Conservation (phyloP, 805 yeast genomes). For the Kluyveromyces siamensis region DNA sequence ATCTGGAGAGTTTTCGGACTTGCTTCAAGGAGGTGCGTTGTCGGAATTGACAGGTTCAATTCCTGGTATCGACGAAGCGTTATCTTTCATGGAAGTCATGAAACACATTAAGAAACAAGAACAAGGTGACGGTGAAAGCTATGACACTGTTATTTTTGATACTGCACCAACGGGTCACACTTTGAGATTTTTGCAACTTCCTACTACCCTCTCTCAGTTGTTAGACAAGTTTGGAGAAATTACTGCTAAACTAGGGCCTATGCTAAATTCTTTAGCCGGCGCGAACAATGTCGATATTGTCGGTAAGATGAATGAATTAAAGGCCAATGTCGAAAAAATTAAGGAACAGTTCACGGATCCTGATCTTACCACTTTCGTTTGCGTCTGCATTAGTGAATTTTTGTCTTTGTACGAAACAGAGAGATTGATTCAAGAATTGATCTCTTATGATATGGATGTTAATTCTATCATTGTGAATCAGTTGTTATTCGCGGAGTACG, state of each 20-base stretch:
- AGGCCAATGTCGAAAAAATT: constrained; percentile 75
- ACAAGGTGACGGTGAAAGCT: constrained; percentile 35
- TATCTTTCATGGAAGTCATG: constrained; percentile 95
- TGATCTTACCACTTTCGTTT: constrained; percentile 87
- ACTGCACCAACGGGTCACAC: constrained; percentile 99
- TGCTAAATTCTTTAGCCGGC: constrained; percentile 71
- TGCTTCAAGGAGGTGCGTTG: constrained; percentile 31
- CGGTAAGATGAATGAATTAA: constrained; percentile 55
- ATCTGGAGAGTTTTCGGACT: constrained; percentile 26
- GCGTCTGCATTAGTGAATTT: constrained; percentile 97
- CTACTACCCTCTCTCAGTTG: constrained; percentile 82
- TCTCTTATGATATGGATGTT: constrained; percentile 92
- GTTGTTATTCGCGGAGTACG: constrained; percentile 69
- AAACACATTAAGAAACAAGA: constrained; percentile 85
- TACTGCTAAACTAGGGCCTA: constrained; percentile 81
- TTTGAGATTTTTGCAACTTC: constrained; percentile 86
- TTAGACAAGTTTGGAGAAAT: constrained; percentile 81
- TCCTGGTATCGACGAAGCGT: constrained; percentile 98
- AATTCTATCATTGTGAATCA: constrained; percentile 95
- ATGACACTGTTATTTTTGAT: constrained; percentile 89
- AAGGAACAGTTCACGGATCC: constrained; percentile 94
- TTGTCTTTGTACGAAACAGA: constrained; percentile 94
- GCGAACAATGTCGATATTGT: constrained; percentile 55
- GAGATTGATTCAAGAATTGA: constrained; percentile 92
- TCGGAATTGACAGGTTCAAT: constrained; percentile 88